Evolutionary conservation across 768 basidiomycete genomes (phyloP).

Genomic region (Tephrocybe rancida): DNA sequence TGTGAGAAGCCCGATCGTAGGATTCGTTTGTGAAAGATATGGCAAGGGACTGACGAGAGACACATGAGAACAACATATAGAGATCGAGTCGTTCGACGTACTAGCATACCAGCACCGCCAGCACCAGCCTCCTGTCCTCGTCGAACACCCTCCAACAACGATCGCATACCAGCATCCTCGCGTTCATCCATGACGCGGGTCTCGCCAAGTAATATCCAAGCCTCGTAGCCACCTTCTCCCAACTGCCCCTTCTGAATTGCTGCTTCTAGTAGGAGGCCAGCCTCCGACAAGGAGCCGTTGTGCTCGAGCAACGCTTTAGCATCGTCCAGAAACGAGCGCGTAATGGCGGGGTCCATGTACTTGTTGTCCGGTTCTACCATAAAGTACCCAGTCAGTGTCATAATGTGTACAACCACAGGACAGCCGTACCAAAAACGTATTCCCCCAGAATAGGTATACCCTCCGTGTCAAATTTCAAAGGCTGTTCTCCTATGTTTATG

Average conservation of each 20-base stretch:
- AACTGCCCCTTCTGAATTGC: conserved; percentile 83
- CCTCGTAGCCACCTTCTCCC: conserved; percentile 82
- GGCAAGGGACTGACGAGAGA: conserved; percentile 72
- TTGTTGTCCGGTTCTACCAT: conserved; percentile 70
- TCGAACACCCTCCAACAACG: conserved; percentile 72
- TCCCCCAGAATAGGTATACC: conserved; percentile 74
- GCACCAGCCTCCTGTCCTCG: conserved; percentile 65
- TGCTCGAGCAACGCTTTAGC: conserved; percentile 78
- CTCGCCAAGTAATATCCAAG: conserved; percentile 92
- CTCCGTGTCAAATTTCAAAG: conserved; percentile 61
- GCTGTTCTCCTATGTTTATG: conserved; percentile 28
- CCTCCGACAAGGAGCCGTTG: conserved; percentile 88
- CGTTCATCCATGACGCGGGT: conserved; percentile 89
- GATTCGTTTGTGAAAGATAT: conserved; percentile 97
- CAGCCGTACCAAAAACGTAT: conserved; percentile 75
- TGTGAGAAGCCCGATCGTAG: conserved; percentile 83
- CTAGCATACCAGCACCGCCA: conserved; percentile 75
- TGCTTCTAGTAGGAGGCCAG: conserved; percentile 85
- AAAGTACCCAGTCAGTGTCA: not conserved
- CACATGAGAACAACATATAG: conserved; percentile 12
- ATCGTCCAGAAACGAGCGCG: conserved; percentile 58
- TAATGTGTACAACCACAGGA: not conserved
- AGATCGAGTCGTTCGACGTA: conserved; percentile 34
- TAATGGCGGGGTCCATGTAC: conserved; percentile 56
- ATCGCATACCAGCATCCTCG: conserved; percentile 81